Evolutionary conservation across 768 basidiomycete species (phyloP).

Genomic region (Saitozyma podzolica): DNA sequence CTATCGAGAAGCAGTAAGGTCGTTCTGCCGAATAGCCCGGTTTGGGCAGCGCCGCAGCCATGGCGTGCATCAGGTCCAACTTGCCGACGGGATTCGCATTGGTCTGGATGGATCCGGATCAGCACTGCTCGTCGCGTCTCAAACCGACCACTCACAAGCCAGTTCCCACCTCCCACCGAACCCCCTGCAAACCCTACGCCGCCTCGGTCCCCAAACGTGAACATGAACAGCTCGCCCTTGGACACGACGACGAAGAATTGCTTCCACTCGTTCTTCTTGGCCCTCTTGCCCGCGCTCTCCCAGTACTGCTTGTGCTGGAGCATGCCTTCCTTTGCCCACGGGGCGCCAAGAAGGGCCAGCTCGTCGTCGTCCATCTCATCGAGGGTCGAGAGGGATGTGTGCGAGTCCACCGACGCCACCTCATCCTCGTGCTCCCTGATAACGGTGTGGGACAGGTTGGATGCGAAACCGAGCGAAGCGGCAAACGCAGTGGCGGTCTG

Average conservation of each 20-base stretch:
- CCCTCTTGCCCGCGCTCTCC: constrained; percentile 78
- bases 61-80: constrained; percentile 78
- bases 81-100: constrained; percentile 84
- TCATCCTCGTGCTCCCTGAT: constrained; percentile 96
- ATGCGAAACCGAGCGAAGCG: constrained; percentile 92
- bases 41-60: constrained; percentile 81
- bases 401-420: constrained; percentile 60
- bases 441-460: constrained; percentile 91
- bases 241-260: constrained; percentile 96
- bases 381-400: constrained; percentile 46
- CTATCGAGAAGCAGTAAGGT: constrained; percentile 92
- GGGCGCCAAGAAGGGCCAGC: constrained; percentile 88
- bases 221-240: constrained; percentile 92
- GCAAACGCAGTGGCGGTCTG: constrained; percentile 55
- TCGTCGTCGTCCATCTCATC: constrained; percentile 82
- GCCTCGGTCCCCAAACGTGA: constrained; percentile 76
- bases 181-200: constrained; percentile 51
- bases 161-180: constrained; percentile 94
- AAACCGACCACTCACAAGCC: constrained; percentile 71
- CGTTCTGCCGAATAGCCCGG: constrained; percentile 89
- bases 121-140: neutral
- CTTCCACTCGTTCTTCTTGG: constrained; percentile 86
- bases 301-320: constrained; percentile 92
- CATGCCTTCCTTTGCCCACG: constrained; percentile 99
- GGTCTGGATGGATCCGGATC: constrained; percentile 42